Percentiles rank a stretch among this genome's conserved stretches.
These are phyloP conservation scores for Alternaria metachromatica DNA, from an alignment of 2,329 filamentous ascomycete genomes.

Conservation along the genomic window DNA sequence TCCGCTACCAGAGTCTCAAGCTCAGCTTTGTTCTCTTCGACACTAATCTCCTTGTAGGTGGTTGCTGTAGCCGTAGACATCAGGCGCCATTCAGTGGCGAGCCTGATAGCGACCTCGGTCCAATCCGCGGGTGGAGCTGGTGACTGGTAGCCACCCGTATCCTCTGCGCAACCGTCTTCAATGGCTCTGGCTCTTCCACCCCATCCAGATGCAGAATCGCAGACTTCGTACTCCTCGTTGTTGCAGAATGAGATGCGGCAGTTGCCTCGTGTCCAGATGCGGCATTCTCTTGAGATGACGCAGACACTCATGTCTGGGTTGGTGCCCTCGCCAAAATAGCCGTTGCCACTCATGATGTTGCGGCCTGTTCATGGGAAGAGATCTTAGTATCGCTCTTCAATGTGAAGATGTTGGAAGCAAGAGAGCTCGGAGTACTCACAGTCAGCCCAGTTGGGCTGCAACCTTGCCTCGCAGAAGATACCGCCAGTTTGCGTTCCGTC, in stretches of 20 bases:
- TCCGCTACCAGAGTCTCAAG: neutral
- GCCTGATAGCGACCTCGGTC: neutral
- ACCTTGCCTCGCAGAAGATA: neutral
- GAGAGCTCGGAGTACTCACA: neutral
- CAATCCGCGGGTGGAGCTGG: neutral
- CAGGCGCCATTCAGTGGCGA: neutral
- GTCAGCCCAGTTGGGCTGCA: neutral
- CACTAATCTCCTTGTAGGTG: neutral
- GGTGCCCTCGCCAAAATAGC: neutral
- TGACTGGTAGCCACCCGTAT: neutral
- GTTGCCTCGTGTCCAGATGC: neutral
- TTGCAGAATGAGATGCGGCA: constrained; percentile 1
- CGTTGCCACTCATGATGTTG: neutral
- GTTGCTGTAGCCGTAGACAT: neutral
- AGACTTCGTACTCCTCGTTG: neutral
- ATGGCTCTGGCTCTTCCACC: neutral
- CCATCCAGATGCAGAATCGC: neutral
- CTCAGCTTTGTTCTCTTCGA: neutral
- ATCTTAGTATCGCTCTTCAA: neutral
- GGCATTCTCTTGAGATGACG: neutral
- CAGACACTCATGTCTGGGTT: neutral
- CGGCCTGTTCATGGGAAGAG: neutral
- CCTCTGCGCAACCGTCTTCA: neutral
- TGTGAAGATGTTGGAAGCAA: neutral
- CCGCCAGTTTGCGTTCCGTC: neutral